Conservation (phyloP, 257 asterid species). For the Capsicum chinense region DNA sequence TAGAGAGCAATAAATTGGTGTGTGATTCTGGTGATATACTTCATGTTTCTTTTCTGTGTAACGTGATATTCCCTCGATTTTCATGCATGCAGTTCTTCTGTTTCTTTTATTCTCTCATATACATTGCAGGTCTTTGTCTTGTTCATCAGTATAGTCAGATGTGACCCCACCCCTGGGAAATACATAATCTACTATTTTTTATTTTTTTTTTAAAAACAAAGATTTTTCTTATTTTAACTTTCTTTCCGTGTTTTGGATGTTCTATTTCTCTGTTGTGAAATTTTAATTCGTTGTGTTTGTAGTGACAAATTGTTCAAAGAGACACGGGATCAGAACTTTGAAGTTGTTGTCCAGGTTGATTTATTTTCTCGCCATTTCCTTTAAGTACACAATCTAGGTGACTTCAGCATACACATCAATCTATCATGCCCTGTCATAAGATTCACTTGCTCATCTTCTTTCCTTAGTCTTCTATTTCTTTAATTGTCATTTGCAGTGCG, state of each 20-base stretch:
- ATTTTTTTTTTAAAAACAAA: background rate
- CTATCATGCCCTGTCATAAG: slow-evolving; percentile 21
- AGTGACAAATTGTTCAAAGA: slow-evolving; percentile 98
- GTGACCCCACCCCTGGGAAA: slow-evolving; percentile 9
- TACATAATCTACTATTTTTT: background rate
- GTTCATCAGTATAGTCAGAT: background rate
- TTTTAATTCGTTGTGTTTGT: slow-evolving; percentile 23
- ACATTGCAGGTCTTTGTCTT: slow-evolving; percentile 13
- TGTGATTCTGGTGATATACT: slow-evolving; percentile 12
- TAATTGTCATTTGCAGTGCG: slow-evolving; percentile 50
- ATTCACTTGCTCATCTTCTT: slow-evolving; percentile 5
- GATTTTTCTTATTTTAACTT: background rate
- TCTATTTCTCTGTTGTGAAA: slow-evolving; percentile 17
- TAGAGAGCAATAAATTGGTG: background rate
- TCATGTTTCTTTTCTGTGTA: slow-evolving; percentile 9
- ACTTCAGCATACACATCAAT: slow-evolving; percentile 15
- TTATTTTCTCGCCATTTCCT: slow-evolving; percentile 32
- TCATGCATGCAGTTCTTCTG: slow-evolving; percentile 11
- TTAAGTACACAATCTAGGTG: background rate
- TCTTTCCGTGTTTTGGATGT: background rate
- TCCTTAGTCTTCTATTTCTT: slow-evolving; percentile 40
- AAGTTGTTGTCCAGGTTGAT: slow-evolving; percentile 96
- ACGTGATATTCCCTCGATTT: background rate
- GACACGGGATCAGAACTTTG: slow-evolving; percentile 94
- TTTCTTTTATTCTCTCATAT: background rate